Base-by-base conservation (phyloP, 2,329 filamentous ascomycete genomes). In the Colletotrichum magnum region DNA sequence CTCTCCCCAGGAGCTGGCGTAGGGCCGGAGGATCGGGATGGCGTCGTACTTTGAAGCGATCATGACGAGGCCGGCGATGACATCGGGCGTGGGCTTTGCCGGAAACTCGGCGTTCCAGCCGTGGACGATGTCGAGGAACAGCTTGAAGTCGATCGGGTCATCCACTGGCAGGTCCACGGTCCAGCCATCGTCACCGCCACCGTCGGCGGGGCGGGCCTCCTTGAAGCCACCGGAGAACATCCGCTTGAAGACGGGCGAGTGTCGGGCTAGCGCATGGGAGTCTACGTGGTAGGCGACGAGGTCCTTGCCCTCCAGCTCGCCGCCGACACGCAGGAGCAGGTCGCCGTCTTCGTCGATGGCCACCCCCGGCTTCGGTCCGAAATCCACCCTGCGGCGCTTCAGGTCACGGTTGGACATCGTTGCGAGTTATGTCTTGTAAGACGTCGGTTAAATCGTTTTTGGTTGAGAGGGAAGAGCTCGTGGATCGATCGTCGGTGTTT, bases 171-270 rank as follows among this genome's bases (percentile, higher is more conserved):
- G 39, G 2, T 48, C 16, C 2, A 66, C 16, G 9, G 24, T 9
- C 56, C 62, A 65, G 16, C 59, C 24, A 6, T 15, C 21, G 2
- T 36, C 67, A 13, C 59, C 36, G 12, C 5, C 21, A 1, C 47
- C 68, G 6, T 54, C 54, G 2, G 36, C 16, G 2, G 62, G 64
- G 28, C 66, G 72, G 41, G 73, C 70, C 54, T 78, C 74, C 10
- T 60, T 52, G 32, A 77, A 77, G 5, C 68, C 58, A 6, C 75
- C 74, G 50, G 71, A 74, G 0, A 78, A 71, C 77, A 78, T 77
- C 1, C 64, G 60, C 21, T 74, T 75, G 61, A 77, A 76, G 4
- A 78, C 75, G 0, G 73, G 70, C 2, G 75, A 78, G 5, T 72
- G 71, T 2, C 77, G 71, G 1, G 73, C 72, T 4, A 78, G 58